phyloP scores from a whole-genome alignment of 2,329 filamentous ascomycete genomes.

The Aspergillus ruber region DNA sequence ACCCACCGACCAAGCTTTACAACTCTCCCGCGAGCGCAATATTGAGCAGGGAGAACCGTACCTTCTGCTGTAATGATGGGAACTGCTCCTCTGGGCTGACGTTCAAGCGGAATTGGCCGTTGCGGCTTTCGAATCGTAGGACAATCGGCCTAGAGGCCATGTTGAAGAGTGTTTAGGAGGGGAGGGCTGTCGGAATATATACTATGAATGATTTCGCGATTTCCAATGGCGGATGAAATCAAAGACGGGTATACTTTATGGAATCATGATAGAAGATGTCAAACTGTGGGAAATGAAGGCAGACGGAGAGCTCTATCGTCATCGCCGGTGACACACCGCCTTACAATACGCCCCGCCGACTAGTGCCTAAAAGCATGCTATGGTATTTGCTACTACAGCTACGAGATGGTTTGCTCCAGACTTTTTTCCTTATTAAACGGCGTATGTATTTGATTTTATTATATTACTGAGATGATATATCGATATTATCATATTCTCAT shows the following conservation, averaged over 20 bases:
- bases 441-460: background rate
- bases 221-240: background rate
- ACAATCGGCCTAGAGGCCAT: constrained; percentile 58
- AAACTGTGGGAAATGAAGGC: constrained; percentile 7
- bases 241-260: background rate
- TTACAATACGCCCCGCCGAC: background rate
- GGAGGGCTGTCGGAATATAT: background rate
- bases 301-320: constrained; percentile 17
- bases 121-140: constrained; percentile 79
- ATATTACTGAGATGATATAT: background rate
- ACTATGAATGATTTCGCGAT: background rate
- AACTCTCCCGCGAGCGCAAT: background rate
- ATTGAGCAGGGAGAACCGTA: constrained; percentile 11
- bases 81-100: constrained; percentile 72
- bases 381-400: background rate
- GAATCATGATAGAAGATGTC: constrained; percentile 1
- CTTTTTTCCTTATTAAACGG: background rate
- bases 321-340: constrained; percentile 10
- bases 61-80: constrained; percentile 46
- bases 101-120: constrained; percentile 83
- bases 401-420: background rate
- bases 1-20: background rate
- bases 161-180: constrained; percentile 2
- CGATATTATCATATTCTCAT: constrained; percentile 1
- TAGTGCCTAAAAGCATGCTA: background rate